phyloP scores from a whole-genome alignment of 192 early-diverging fungal species.

The Powellomyces hirtus region DNA sequence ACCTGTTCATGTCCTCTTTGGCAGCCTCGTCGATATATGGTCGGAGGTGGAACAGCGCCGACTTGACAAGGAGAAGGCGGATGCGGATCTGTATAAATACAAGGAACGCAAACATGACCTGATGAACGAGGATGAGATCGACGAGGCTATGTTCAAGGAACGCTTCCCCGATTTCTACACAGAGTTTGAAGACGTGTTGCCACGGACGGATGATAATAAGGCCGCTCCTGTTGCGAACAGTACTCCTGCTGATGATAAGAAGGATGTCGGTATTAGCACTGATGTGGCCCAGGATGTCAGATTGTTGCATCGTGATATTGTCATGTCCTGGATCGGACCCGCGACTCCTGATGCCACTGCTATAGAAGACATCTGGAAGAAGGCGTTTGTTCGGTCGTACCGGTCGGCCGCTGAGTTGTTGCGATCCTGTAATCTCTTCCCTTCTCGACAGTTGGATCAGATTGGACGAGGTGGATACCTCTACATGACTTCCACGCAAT shows the following conservation, averaged over 20 bases:
- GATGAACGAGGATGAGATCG: slow-evolving; percentile 57
- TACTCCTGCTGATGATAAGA: neutral
- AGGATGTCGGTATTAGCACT: neutral
- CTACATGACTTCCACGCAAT: slow-evolving; percentile 1
- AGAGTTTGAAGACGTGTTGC: slow-evolving; percentile 54
- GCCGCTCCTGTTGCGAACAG: slow-evolving; percentile 25
- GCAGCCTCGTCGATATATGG: slow-evolving; percentile 62
- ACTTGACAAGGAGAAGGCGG: slow-evolving; percentile 28
- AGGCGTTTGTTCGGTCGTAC: slow-evolving; percentile 17
- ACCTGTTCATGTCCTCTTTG: slow-evolving; percentile 51
- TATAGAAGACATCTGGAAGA: slow-evolving; percentile 4
- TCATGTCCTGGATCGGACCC: neutral
- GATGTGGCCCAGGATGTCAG: slow-evolving; percentile 24
- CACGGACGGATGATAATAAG: slow-evolving; percentile 46
- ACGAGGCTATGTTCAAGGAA: slow-evolving; percentile 68
- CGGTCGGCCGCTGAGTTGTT: neutral
- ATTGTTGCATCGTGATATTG: slow-evolving; percentile 1
- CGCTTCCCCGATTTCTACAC: slow-evolving; percentile 80
- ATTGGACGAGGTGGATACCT: neutral
- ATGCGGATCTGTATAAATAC: slow-evolving; percentile 45
- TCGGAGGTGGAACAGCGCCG: slow-evolving; percentile 56
- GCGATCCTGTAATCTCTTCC: neutral
- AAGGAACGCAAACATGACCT: slow-evolving; percentile 41
- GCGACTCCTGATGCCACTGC: neutral
- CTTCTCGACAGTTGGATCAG: neutral